Percentiles rank a stretch among this genome's conserved stretches.
phyloP scores from a whole-genome alignment of 164 flowering plant species.

The Vitis rotundifolia region DNA sequence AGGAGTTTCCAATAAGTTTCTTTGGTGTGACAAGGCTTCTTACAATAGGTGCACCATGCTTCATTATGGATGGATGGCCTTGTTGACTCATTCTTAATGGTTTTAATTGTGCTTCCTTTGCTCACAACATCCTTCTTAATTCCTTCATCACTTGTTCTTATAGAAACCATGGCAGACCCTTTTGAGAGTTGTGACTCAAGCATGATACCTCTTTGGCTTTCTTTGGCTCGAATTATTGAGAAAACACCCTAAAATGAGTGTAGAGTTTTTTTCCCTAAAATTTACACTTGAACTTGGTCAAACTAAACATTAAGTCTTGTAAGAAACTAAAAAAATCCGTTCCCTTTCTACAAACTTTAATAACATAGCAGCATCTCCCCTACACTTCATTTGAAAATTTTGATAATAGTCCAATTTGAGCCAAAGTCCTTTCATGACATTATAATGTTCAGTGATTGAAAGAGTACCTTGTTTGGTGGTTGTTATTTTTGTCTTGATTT shows the following conservation, averaged over 20 bases:
- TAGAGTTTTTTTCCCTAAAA: background rate
- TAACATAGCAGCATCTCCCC: background rate
- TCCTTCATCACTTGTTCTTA: background rate
- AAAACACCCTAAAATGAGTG: background rate
- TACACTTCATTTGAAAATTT: constrained; percentile 1
- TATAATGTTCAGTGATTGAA: too few relatives aligned
- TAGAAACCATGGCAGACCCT: background rate
- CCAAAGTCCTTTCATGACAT: too few relatives aligned
- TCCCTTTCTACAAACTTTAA: constrained; percentile 1
- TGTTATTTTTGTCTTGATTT: too few relatives aligned
- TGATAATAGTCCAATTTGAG: constrained; percentile 1
- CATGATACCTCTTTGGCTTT: constrained; percentile 1
- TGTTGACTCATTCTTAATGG: too few relatives aligned
- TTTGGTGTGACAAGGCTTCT: background rate
- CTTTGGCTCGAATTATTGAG: background rate
- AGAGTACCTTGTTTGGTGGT: too few relatives aligned
- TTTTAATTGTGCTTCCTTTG: too few relatives aligned
- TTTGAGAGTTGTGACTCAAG: background rate
- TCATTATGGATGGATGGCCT: background rate
- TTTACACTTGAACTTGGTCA: constrained; percentile 5
- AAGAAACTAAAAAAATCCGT: constrained; percentile 1
- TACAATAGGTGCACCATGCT: background rate
- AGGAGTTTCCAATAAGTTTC: background rate
- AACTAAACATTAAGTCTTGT: background rate
- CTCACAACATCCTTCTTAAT: too few relatives aligned